Base-by-base conservation (phyloP, 345 rosid genomes). In the Euphorbia peplus region DNA sequence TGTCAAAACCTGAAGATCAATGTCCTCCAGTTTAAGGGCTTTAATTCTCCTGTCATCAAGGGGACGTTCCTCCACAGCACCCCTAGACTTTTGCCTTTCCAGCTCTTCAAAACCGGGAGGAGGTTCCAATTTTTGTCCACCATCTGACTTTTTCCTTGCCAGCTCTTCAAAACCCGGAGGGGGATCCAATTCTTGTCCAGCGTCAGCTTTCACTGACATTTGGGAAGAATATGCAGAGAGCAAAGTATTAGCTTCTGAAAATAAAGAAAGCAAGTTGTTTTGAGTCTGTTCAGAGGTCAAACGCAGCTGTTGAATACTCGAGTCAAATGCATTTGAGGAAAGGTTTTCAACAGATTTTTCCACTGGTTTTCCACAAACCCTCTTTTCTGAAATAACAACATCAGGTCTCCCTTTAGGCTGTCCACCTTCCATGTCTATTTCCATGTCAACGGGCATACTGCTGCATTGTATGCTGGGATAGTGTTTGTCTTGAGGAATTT, bases 401-500 rank as follows among this genome's bases (percentile, higher is more conserved):
- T 79, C 81, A 55, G 18, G 21, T n/a, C 25, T 70, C 59, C 79
- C 79, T 1, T 70, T 35, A 22, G 11, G 44, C 58, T 47, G 64
- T 71, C 78, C 83, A 0, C 83, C 81, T 64, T 64, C 60, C 79
- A 76, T 81, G 69, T 81, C 83, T 32, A 76, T 58, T 12, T 60
- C 83, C 84, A 79, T 83, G 21, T 73, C 80, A 16, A 28, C n/a
- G 26, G 28, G 70, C 29, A 58, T 25, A 32, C 3, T 32, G 44
- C 22, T 14, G 60, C 60, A 28, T 47, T 50, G 53, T 52, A 2
- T 14, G 25, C 30, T 60, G 56, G 63, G 32, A 66, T 14, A 41
- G 47, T 53, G 64, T 56, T 42, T 53, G 62, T 44, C 47, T 35
- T 15, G 30, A 68, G 53, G 71, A 53, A 19, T 10, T 60, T 72